Evolutionary conservation across 1,284 basidiomycete species (phyloP).

Genomic region (Blastosporella zonata): DNA sequence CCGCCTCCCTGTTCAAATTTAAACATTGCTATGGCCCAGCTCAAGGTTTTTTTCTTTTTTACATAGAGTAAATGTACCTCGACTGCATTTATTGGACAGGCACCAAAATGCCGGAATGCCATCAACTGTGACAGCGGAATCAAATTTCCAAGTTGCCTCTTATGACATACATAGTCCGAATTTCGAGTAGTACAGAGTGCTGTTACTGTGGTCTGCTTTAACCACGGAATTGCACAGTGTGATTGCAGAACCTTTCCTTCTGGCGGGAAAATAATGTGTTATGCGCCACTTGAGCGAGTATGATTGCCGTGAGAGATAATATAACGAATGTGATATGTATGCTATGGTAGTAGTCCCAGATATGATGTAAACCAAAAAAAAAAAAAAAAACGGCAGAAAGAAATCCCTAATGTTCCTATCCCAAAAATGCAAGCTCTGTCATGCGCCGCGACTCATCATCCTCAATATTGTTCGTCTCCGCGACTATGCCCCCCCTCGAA

Average conservation of each 20-base stretch:
- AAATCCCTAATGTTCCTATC: conserved; percentile 24
- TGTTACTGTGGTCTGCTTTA: background rate
- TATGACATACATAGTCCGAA: too few species aligned
- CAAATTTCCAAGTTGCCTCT: conserved; percentile 1
- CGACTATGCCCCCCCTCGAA: conserved; percentile 49
- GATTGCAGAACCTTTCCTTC: background rate
- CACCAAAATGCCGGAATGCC: background rate
- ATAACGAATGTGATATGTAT: background rate
- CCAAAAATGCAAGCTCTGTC: conserved; percentile 68
- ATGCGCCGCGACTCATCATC: conserved; percentile 65
- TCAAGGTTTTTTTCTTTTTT: background rate
- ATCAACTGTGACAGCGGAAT: conserved; percentile 9
- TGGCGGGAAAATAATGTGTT: background rate
- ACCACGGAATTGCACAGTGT: background rate
- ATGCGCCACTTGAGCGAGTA: conserved; percentile 9
- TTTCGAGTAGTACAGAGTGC: background rate
- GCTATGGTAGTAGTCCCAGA: background rate
- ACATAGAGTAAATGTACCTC: background rate
- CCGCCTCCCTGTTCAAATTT: background rate
- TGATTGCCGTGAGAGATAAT: background rate
- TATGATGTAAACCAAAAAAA: background rate
- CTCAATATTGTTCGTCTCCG: conserved; percentile 50
- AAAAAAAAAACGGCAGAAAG: conserved; percentile 10
- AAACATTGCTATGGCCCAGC: background rate
- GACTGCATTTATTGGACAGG: background rate